phyloP scores from a whole-genome alignment of 768 basidiomycete genomes.

The Psilocybe sp. region DNA sequence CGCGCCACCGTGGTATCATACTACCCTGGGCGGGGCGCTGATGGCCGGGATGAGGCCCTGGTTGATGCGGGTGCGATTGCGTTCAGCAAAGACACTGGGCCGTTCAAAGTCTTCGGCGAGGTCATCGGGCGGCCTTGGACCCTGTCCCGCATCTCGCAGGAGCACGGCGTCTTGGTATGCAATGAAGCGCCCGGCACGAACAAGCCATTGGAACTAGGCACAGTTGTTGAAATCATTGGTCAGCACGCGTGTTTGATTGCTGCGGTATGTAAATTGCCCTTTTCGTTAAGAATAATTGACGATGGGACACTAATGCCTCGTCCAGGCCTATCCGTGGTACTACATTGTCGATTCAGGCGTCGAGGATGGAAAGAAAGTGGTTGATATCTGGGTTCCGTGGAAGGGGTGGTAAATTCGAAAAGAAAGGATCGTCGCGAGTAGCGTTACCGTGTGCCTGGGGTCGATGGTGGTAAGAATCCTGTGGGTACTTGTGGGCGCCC shows the following conservation, averaged over 20 bases:
- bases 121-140: constrained; percentile 65
- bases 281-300: not conserved
- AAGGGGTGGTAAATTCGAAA: constrained; percentile 72
- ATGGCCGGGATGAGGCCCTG: constrained; percentile 70
- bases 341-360: constrained; percentile 73
- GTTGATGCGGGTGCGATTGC: constrained; percentile 83
- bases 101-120: constrained; percentile 67
- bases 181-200: constrained; percentile 18
- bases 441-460: not conserved
- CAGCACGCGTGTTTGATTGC: constrained; percentile 86
- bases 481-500: not conserved
- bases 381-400: constrained; percentile 88
- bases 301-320: not conserved
- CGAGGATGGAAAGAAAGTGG: constrained; percentile 49
- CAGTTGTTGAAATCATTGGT: constrained; percentile 68
- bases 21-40: constrained; percentile 65
- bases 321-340: constrained; percentile 71
- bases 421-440: not conserved
- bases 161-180: constrained; percentile 70
- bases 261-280: constrained; percentile 37
- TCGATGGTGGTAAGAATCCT: not conserved
- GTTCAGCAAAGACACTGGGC: constrained; percentile 85
- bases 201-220: constrained; percentile 49
- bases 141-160: constrained; percentile 67
- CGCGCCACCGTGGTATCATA: constrained; percentile 75